phyloP scores from a whole-genome alignment of 441 rosid genomes.

The Hura crepitans region DNA sequence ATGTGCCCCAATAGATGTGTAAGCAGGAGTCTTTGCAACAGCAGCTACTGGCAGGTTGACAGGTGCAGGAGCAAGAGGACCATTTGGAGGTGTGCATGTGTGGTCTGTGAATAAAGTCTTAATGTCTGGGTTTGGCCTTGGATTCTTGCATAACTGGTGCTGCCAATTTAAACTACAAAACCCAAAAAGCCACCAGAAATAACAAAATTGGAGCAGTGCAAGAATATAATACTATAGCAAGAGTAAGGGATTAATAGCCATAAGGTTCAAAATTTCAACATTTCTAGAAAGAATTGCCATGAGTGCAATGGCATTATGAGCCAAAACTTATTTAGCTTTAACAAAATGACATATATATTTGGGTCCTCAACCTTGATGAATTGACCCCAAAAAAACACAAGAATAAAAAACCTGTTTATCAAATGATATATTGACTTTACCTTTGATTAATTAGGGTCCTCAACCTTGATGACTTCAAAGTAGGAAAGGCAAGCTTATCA shows the following conservation, averaged over 20 bases:
- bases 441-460: conserved; percentile 90
- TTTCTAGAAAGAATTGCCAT: not conserved
- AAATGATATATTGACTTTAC: conserved; percentile 29
- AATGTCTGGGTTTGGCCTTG: conserved; percentile 80
- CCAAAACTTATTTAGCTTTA: not conserved
- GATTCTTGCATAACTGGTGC: conserved; percentile 87
- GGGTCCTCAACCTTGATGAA: too few species aligned
- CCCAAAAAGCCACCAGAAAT: conserved; percentile 18
- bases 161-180: conserved; percentile 82
- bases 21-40: conserved; percentile 65
- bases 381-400: too few species aligned
- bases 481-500: conserved; percentile 73
- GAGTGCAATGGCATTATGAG: not conserved
- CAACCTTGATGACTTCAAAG: conserved; percentile 73
- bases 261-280: too few species aligned
- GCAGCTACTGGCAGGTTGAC: conserved; percentile 69
- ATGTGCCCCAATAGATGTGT: conserved; percentile 72
- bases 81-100: conserved; percentile 68
- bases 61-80: conserved; percentile 73
- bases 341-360: not conserved
- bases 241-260: not conserved
- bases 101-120: conserved; percentile 88
- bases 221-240: not conserved
- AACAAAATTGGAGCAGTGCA: conserved; percentile 1
- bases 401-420: not conserved